Evolutionary conservation across 2,329 filamentous ascomycete species (phyloP), one percentile per base, ranked within the genome.

Genomic region (Grosmannia penicillata): DNA sequence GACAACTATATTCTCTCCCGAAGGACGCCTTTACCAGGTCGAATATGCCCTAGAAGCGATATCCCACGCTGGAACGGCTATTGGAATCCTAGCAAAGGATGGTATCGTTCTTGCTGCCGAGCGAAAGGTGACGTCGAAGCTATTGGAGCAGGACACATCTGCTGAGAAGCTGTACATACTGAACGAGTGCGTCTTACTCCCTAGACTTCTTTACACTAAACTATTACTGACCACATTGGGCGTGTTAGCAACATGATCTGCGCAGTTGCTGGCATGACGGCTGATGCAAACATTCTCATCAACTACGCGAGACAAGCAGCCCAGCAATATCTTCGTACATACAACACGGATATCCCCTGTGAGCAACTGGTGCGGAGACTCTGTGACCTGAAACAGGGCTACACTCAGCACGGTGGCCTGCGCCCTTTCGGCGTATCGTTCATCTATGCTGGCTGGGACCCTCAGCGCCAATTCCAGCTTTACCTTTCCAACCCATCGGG

Each of bases 201-300:
- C n/a, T n/a, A n/a, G n/a, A n/a, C n/a, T n/a, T n/a, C n/a, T n/a
- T n/a, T n/a, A n/a, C n/a, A n/a, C n/a, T n/a, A n/a, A n/a, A n/a
- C n/a, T n/a, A n/a, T n/a, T n/a, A n/a, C n/a, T n/a, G n/a, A n/a
- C n/a, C n/a, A n/a, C n/a, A n/a, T n/a, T n/a, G n/a, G n/a, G n/a
- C n/a, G n/a, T n/a, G n/a, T n/a, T n/a, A 96, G 89, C 68, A 98
- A 98, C 70, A 98, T 98, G 93, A 96, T 98, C 63, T 95, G 87
- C 63, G 91, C 91, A 45, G 91, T 98, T 43, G 91, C 91, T 53
- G 91, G 91, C 57, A 96, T 98, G 89, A 98, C 87, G 33, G 91
- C 91, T 55, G 91, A 98, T 58, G 91, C 91, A 61, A 98, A 98
- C 70, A 98, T 98, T 62, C 85, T 98, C 59, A 98, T 98, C 77